These are phyloP conservation scores for Pleurostoma richardsiae DNA, from an alignment of 2,329 filamentous ascomycete species.

Conservation along the genomic window DNA sequence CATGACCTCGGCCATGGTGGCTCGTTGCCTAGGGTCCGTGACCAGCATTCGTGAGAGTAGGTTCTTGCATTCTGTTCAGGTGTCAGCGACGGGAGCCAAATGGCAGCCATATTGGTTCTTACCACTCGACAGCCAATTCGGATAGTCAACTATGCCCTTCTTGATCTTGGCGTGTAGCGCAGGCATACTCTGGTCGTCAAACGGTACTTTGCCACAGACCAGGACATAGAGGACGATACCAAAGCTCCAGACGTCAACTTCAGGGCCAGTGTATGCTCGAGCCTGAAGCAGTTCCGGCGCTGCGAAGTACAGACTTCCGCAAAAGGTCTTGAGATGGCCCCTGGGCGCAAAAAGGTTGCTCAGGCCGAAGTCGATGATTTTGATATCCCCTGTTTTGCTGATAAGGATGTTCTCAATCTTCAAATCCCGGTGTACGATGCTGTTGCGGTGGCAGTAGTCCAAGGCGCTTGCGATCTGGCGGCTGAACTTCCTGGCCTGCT, in stretches of 20 bases:
- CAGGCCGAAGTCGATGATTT: constrained; percentile 97
- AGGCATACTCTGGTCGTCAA: constrained; percentile 99
- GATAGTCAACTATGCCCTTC: constrained; percentile 92
- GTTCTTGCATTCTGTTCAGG: constrained; percentile 74
- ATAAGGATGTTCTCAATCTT: constrained; percentile 99
- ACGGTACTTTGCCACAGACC: constrained; percentile 96
- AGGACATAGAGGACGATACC: constrained; percentile 96
- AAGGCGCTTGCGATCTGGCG: constrained; percentile 94
- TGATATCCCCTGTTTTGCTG: constrained; percentile 98
- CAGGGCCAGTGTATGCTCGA: constrained; percentile 88
- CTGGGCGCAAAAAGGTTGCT: constrained; percentile 92
- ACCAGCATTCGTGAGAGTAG: constrained; percentile 94
- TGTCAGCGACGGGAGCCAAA: constrained; percentile 24
- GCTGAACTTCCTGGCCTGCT: constrained; percentile 95
- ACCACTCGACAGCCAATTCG: constrained; percentile 87
- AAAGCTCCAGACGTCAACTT: constrained; percentile 98
- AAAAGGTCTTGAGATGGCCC: constrained; percentile 89
- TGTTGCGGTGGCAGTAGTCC: constrained; percentile 97
- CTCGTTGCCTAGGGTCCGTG: constrained; percentile 83
- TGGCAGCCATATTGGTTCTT: constrained; percentile 27
- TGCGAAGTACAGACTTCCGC: constrained; percentile 95
- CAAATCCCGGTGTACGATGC: constrained; percentile 92
- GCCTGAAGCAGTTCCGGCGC: constrained; percentile 92
- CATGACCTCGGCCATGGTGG: constrained; percentile 87
- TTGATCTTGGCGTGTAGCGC: constrained; percentile 98